Evolutionary conservation across 768 basidiomycete species (phyloP).

Genomic region (Collybia mongolica): DNA sequence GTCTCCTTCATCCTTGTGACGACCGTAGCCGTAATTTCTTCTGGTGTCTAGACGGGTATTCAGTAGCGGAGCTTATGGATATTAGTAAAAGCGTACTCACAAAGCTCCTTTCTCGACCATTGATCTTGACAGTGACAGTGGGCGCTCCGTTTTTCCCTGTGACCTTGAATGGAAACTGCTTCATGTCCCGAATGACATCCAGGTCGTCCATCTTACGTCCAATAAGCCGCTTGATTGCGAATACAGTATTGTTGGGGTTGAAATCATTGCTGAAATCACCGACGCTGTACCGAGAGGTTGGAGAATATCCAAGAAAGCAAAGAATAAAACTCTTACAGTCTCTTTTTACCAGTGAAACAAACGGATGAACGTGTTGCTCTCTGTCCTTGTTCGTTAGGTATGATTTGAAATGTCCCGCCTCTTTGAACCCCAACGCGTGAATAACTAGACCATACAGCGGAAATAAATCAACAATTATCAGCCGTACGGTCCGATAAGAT

Average conservation of each 20-base stretch:
- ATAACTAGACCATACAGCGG: conserved; percentile 51
- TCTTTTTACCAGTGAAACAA: conserved; percentile 74
- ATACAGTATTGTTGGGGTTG: conserved; percentile 92
- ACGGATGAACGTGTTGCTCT: conserved; percentile 91
- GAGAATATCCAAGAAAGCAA: not conserved
- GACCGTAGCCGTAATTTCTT: conserved; percentile 95
- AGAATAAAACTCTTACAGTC: conserved; percentile 42
- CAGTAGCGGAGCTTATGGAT: not conserved
- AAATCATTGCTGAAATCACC: conserved; percentile 96
- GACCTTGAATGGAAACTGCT: conserved; percentile 90
- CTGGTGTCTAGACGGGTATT: conserved; percentile 62
- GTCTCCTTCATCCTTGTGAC: conserved; percentile 99
- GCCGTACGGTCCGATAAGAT: not conserved
- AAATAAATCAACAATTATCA: conserved; percentile 16
- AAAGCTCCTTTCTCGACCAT: conserved; percentile 77
- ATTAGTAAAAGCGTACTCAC: conserved; percentile 42
- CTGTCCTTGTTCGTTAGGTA: conserved; percentile 87
- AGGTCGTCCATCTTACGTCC: conserved; percentile 81
- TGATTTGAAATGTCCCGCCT: conserved; percentile 84
- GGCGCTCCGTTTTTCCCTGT: conserved; percentile 81
- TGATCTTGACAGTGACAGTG: conserved; percentile 72
- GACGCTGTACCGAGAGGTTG: conserved; percentile 46
- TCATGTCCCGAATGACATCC: conserved; percentile 81
- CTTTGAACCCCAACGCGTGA: conserved; percentile 95
- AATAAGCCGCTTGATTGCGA: conserved; percentile 94